Evolutionary conservation across 2,329 filamentous ascomycete species (phyloP).

Genomic region (Fusarium sp.): DNA sequence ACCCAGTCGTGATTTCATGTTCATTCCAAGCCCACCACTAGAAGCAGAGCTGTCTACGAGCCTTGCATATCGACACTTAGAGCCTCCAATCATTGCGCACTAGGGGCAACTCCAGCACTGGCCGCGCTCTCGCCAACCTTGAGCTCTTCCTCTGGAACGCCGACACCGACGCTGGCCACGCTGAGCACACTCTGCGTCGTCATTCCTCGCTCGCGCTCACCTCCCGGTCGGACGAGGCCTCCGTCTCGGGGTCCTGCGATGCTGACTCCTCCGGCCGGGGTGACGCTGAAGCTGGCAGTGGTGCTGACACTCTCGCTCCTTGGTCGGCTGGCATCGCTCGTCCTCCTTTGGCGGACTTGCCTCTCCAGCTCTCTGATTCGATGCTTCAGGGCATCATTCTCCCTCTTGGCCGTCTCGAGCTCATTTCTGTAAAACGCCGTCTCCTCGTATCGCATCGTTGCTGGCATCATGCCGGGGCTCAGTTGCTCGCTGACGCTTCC

Average conservation of each 20-base stretch:
- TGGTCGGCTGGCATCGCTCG: conserved; percentile 59
- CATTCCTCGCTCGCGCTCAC: conserved; percentile 55
- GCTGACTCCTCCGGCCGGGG: conserved; percentile 52
- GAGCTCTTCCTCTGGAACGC: conserved; percentile 70
- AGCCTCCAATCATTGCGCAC: conserved; percentile 8
- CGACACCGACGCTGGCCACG: conserved; percentile 61
- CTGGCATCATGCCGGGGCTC: conserved; percentile 67
- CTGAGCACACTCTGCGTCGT: conserved; percentile 59
- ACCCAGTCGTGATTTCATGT: conserved; percentile 34
- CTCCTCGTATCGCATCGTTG: conserved; percentile 72
- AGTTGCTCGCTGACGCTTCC: conserved; percentile 56
- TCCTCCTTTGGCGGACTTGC: conserved; percentile 61
- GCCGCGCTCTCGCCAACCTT: conserved; percentile 72
- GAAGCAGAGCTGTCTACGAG: not conserved
- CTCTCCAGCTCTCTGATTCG: conserved; percentile 73
- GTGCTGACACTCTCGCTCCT: conserved; percentile 67
- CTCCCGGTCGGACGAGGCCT: conserved; percentile 42
- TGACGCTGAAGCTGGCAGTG: conserved; percentile 60
- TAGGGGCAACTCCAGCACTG: conserved; percentile 52
- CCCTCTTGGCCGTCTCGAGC: conserved; percentile 70
- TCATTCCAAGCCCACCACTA: conserved; percentile 1
- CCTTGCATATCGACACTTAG: not conserved
- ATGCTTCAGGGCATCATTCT: conserved; percentile 72
- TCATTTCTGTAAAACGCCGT: conserved; percentile 70
- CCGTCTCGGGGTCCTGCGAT: conserved; percentile 61